phyloP scores from a whole-genome alignment of 2,329 filamentous ascomycete genomes.

The Cladosporium sp. region DNA sequence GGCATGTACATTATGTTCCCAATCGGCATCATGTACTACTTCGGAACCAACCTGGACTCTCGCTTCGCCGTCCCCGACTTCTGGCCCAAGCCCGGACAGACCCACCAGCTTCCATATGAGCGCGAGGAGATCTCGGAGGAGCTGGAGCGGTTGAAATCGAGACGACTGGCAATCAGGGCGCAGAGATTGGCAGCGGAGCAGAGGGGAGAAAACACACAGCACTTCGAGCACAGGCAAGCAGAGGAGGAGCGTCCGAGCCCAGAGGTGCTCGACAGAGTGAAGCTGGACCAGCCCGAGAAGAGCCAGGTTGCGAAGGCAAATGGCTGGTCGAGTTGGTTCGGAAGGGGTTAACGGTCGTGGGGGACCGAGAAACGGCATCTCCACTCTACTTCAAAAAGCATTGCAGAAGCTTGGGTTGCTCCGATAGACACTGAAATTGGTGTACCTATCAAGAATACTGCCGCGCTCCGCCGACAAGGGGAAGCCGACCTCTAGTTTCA shows the following conservation, averaged over 20 bases:
- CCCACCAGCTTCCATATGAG: constrained; percentile 70
- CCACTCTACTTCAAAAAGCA: background rate
- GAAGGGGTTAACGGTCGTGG: background rate
- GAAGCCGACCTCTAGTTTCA: too few species aligned
- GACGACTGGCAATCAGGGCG: constrained; percentile 42
- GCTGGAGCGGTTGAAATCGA: constrained; percentile 61
- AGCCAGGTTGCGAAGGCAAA: constrained; percentile 15
- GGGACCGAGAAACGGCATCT: background rate
- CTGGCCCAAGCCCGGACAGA: constrained; percentile 79
- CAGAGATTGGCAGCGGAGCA: constrained; percentile 39
- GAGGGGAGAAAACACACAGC: constrained; percentile 23
- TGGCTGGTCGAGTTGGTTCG: constrained; percentile 18
- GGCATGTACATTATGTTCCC: constrained; percentile 99
- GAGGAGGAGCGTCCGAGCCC: constrained; percentile 17
- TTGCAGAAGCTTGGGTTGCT: background rate
- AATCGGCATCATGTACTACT: constrained; percentile 99
- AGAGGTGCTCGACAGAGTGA: constrained; percentile 22
- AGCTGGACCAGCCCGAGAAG: constrained; percentile 20
- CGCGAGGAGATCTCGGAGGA: constrained; percentile 78
- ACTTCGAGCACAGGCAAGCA: constrained; percentile 20
- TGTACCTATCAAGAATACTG: background rate
- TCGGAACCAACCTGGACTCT: constrained; percentile 93
- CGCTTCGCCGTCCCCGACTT: constrained; percentile 85
- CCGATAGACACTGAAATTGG: background rate
- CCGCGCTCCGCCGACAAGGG: too few species aligned